Evolutionary conservation across 2,329 filamentous ascomycete genomes (phyloP).

Genomic region (Xylaria sp.): DNA sequence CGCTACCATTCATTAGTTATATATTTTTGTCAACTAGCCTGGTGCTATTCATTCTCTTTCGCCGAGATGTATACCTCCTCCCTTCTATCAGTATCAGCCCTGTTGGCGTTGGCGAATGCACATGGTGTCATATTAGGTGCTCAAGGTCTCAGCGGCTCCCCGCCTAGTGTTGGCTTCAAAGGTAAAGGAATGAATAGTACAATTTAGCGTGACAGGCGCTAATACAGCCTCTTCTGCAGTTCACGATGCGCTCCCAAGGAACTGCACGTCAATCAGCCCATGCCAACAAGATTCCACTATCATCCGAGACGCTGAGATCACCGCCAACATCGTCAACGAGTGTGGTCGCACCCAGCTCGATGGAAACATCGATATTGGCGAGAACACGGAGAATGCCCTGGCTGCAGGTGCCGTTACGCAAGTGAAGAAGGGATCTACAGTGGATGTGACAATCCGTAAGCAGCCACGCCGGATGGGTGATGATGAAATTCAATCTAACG

Average conservation of each 20-base stretch:
- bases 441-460: constrained; percentile 53
- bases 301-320: constrained; percentile 63
- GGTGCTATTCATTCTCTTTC: constrained; percentile 41
- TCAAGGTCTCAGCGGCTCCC: constrained; percentile 53
- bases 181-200: constrained; percentile 38
- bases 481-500: constrained; percentile 6
- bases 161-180: constrained; percentile 55
- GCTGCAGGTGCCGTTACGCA: constrained; percentile 53
- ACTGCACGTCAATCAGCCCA: constrained; percentile 67
- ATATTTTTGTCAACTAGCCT: constrained; percentile 39
- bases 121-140: constrained; percentile 56
- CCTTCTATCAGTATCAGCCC: constrained; percentile 43
- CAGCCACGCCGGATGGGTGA: background rate
- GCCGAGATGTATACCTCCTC: constrained; percentile 46
- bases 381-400: constrained; percentile 59
- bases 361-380: constrained; percentile 67
- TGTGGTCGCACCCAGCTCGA: constrained; percentile 66
- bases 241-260: constrained; percentile 58
- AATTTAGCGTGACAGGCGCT: background rate
- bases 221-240: constrained; percentile 1
- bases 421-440: constrained; percentile 51
- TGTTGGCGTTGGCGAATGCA: constrained; percentile 45
- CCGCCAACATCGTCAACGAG: constrained; percentile 58
- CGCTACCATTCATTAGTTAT: constrained; percentile 15
- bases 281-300: constrained; percentile 70